Conservation (phyloP, 305 asterid genomes). For the Fraxinus greggii region DNA sequence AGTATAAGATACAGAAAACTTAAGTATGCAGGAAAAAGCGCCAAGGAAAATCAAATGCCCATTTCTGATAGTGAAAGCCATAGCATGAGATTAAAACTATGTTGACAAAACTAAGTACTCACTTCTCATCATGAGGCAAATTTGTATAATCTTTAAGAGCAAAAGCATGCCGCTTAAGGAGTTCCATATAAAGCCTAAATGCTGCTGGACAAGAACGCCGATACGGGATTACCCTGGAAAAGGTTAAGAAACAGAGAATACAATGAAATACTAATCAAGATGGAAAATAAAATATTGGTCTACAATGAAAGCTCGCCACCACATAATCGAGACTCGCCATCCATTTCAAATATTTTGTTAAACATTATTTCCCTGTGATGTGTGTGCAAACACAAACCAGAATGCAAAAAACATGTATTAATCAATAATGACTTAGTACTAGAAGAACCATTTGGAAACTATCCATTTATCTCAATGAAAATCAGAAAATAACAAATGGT, state of each 20-base stretch:
- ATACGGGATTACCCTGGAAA: conserved; percentile 71
- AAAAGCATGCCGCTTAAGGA: conserved; percentile 69
- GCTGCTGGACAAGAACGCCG: conserved; percentile 74
- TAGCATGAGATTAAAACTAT: neutral
- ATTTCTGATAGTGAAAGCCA: neutral
- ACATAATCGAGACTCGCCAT: conserved; percentile 16
- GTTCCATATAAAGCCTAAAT: conserved; percentile 87
- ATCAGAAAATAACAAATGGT: neutral
- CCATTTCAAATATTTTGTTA: neutral
- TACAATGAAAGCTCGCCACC: neutral
- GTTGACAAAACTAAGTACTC: conserved; percentile 37
- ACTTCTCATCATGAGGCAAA: conserved; percentile 66
- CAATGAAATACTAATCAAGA: conserved; percentile 5
- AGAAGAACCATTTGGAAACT: neutral
- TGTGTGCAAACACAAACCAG: neutral
- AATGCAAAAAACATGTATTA: neutral
- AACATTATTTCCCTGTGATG: neutral
- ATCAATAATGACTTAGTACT: neutral
- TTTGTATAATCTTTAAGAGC: conserved; percentile 49
- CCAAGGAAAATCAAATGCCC: neutral
- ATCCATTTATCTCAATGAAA: neutral
- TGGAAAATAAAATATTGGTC: neutral
- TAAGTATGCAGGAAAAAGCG: neutral
- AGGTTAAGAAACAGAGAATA: conserved; percentile 9
- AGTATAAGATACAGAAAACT: conserved; percentile 1